Base-by-base conservation (phyloP, 148 eudicot species). In the Camellia granthamiana region DNA sequence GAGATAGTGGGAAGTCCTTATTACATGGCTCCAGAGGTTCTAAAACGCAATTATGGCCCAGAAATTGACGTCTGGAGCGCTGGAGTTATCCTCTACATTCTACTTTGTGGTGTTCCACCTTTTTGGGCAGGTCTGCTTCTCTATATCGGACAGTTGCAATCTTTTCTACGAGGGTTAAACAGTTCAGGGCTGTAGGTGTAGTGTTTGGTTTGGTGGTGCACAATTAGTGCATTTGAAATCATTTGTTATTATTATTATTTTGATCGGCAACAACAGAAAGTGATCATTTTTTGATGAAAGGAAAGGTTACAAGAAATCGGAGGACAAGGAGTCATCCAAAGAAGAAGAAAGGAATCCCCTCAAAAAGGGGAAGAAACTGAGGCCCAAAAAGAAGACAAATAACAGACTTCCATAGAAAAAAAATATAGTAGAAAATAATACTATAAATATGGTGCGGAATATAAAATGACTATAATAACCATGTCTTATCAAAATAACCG, bases 1-100 rank as follows among this genome's bases (percentile, higher is more conserved):
- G 91, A 89, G 85, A 89, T 89, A 63, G 91, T 89, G 42, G 91
- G 91, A 74, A 89, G 91, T 78, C 91, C 91, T 77, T 89, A 89
- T 69, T 89, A 89, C 85, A 89, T 89, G 91, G 91, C 91, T 78
- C 91, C 91, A 1, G 89, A 89, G 89, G 91, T 89, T 81, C 78
- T 89, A 11, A 87, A 82, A 77, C 88, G 91, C 56, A 83, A 87
- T 75, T 89, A 89, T 73, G 91, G 91, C 42, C 89, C 89, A 16
- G 89, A 89, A 47, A 77, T 87, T 67, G 91, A 89, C 81, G 86
- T 89, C 30, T 89, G 91, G 91, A 89, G 91, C 85, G 91, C 91
- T 83, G 89, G 91, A 38, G 91, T 89, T 69, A 87, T 89, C 72
- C 83, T 89, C 65, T 89, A 87, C 84, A 89, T 87, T 80, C 87